phyloP scores from a whole-genome alignment of 352 stramenopile genomes.

The Thraustotheca clavata region DNA sequence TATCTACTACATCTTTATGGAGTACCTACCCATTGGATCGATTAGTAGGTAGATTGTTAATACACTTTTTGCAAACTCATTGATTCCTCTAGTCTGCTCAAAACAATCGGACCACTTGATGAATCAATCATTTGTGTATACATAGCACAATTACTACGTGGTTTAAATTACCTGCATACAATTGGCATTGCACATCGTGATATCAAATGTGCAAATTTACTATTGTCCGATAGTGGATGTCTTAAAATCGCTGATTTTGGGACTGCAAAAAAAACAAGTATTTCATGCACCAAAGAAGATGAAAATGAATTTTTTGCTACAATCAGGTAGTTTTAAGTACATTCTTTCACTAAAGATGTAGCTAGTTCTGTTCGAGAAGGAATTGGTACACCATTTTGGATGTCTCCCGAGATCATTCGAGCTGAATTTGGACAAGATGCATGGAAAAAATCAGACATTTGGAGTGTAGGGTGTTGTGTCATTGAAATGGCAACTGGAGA shows the following conservation, averaged over 20 bases:
- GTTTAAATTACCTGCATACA: slow-evolving; percentile 64
- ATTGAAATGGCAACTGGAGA: slow-evolving; percentile 85
- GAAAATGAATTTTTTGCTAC: slow-evolving; percentile 3
- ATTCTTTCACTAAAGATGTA: not conserved
- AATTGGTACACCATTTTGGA: slow-evolving; percentile 91
- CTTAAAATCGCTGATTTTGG: slow-evolving; percentile 87
- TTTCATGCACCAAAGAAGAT: not conserved
- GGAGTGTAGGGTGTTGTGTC: slow-evolving; percentile 83
- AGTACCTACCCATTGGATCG: slow-evolving; percentile 77
- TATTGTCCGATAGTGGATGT: slow-evolving; percentile 50
- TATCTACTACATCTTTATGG: slow-evolving; percentile 71
- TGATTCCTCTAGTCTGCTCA: slow-evolving; percentile 42
- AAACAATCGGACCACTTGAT: slow-evolving; percentile 64
- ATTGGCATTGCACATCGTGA: slow-evolving; percentile 73
- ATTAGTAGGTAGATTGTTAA: slow-evolving; percentile 39
- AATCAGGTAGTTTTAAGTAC: slow-evolving; percentile 17
- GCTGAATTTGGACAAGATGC: slow-evolving; percentile 53
- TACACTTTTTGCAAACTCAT: not conserved
- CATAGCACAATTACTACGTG: slow-evolving; percentile 42
- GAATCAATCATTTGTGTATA: slow-evolving; percentile 55
- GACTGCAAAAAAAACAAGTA: slow-evolving; percentile 38
- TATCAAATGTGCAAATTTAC: slow-evolving; percentile 82
- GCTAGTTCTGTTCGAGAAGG: slow-evolving; percentile 56
- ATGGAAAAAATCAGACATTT: slow-evolving; percentile 88
- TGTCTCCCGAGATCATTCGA: slow-evolving; percentile 92